Conservation (phyloP, 345 rosid genomes). For the Kandelia obovata region DNA sequence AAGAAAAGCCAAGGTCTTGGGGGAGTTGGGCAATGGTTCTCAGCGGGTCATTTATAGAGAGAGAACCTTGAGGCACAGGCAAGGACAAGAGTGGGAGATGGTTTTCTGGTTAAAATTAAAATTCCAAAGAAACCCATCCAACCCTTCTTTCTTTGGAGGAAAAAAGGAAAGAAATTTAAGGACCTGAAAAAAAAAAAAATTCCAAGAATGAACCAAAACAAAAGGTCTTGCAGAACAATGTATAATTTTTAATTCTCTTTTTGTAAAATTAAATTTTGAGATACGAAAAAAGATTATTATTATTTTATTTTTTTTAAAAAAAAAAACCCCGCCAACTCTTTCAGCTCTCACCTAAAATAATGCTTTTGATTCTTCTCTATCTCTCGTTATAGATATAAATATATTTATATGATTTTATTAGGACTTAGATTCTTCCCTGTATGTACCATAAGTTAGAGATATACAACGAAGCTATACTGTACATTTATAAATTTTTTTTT, state of each 20-base stretch:
- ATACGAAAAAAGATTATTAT: no score
- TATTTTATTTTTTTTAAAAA: no score
- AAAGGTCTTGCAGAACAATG: no score
- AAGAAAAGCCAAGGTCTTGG: not conserved
- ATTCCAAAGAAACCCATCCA: slow-evolving; percentile 20
- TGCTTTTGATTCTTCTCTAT: slow-evolving; percentile 10
- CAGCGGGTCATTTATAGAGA: slow-evolving; percentile 32
- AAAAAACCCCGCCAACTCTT: slow-evolving; percentile 27
- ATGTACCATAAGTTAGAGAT: no score
- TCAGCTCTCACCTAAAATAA: slow-evolving; percentile 38
- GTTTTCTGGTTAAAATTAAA: slow-evolving; percentile 18
- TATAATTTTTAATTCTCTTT: no score
- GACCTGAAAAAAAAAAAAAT: not conserved
- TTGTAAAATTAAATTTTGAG: no score
- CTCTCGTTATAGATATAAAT: not conserved
- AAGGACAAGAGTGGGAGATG: slow-evolving; percentile 16
- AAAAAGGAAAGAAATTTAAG: not conserved
- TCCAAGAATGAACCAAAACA: no score
- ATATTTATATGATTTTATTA: no score
- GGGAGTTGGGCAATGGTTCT: slow-evolving; percentile 18
- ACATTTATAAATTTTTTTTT: no score
- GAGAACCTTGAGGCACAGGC: not conserved
- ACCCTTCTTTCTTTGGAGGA: slow-evolving; percentile 30
- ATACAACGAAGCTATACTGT: no score
- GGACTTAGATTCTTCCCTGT: no score